Percentiles rank a stretch among this genome's conserved stretches.
Conservation (phyloP, 139 green algal species). For the Picochlorum sp. region DNA sequence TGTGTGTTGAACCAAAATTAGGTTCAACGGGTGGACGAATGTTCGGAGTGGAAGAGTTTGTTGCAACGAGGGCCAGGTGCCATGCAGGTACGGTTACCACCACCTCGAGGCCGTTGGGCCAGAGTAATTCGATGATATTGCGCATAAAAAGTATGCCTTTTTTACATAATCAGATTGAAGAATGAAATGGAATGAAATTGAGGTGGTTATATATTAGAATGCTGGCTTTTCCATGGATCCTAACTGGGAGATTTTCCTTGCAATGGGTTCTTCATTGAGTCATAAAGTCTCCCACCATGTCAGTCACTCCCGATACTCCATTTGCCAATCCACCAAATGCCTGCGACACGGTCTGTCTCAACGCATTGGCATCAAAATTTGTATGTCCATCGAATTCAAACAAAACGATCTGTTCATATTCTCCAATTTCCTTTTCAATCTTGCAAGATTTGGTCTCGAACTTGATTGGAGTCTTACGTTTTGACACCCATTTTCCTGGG, state of each 20-base stretch:
- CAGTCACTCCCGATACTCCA: background rate
- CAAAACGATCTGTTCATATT: conserved; percentile 18
- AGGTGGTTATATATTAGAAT: background rate
- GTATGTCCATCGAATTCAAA: conserved; percentile 27
- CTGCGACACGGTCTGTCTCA: conserved; percentile 7
- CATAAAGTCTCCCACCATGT: conserved; percentile 2
- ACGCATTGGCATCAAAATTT: background rate
- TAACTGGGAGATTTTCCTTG: background rate
- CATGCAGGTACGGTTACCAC: too few relatives aligned
- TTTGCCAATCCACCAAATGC: background rate
- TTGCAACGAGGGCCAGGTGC: too few relatives aligned
- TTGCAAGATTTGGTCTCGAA: conserved; percentile 14
- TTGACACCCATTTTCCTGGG: background rate
- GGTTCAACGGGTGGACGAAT: too few relatives aligned
- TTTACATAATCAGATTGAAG: too few relatives aligned
- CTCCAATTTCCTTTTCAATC: conserved; percentile 5
- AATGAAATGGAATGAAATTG: background rate
- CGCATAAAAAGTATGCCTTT: too few relatives aligned
- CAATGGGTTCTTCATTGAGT: background rate
- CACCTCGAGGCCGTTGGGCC: too few relatives aligned
- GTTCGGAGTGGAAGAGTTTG: too few relatives aligned
- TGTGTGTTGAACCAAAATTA: too few relatives aligned
- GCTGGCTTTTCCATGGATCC: background rate
- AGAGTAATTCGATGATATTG: background rate
- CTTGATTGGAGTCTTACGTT: conserved; percentile 7